Conservation (phyloP, 768 basidiomycete genomes). For the Suillus fuscotomentosus region DNA sequence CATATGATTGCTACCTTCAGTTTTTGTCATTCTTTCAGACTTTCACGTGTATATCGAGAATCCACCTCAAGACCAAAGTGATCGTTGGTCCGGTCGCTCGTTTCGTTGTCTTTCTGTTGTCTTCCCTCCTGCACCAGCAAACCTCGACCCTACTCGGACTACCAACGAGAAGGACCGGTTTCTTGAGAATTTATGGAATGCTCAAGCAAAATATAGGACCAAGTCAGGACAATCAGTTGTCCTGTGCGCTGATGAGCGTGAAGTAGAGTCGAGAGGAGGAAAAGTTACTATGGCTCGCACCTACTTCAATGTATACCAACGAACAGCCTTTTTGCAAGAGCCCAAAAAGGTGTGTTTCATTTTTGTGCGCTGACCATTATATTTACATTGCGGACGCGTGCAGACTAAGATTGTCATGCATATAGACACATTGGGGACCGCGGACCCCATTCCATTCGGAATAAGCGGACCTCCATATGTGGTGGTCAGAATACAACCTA, state of each 20-base stretch:
- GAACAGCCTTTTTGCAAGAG: conserved; percentile 76
- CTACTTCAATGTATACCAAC: conserved; percentile 89
- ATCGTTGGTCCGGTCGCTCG: conserved; percentile 85
- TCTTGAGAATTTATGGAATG: conserved; percentile 85
- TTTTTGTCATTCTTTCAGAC: conserved; percentile 44
- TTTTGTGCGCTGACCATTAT: conserved; percentile 4
- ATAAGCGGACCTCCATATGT: conserved; percentile 69
- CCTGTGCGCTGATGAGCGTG: conserved; percentile 66
- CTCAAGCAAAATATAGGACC: conserved; percentile 79
- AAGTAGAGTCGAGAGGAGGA: conserved; percentile 68
- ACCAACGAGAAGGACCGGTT: conserved; percentile 77
- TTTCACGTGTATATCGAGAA: conserved; percentile 83
- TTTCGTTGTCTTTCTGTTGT: conserved; percentile 81
- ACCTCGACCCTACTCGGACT: conserved; percentile 63
- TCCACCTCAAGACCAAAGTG: conserved; percentile 78
- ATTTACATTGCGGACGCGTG: conserved; percentile 7
- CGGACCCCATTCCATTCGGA: conserved; percentile 78
- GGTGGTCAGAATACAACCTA: conserved; percentile 78
- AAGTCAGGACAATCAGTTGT: conserved; percentile 72
- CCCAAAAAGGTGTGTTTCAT: conserved; percentile 62
- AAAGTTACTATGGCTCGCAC: conserved; percentile 67
- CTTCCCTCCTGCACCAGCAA: conserved; percentile 64
- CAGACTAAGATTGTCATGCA: conserved; percentile 90
- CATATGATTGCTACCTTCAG: background rate
- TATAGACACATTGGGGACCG: conserved; percentile 72